These are phyloP conservation scores for Melampsora americana DNA, from an alignment of 1,284 basidiomycete genomes.

Conservation along the genomic window DNA sequence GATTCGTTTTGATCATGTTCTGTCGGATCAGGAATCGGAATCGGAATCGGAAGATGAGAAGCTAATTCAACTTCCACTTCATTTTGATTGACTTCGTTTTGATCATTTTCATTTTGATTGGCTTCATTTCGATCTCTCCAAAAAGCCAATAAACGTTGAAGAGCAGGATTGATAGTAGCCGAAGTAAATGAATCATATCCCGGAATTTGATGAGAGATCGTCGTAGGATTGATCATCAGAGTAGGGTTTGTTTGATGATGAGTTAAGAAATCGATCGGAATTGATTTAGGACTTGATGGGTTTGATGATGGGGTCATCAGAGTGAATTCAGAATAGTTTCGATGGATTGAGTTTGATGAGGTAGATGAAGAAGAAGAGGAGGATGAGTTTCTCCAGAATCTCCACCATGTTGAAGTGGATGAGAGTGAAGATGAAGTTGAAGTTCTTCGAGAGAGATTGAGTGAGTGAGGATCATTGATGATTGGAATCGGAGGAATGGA, in stretches of 20 bases:
- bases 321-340: slow-evolving; percentile 24
- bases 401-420: slow-evolving; percentile 24
- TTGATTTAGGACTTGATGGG: background rate
- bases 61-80: too few relatives aligned
- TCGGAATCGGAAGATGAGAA: background rate
- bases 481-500: background rate
- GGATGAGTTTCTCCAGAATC: slow-evolving; percentile 20
- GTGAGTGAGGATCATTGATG: background rate
- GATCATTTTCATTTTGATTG: slow-evolving; percentile 5
- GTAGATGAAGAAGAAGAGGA: background rate
- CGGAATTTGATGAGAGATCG: background rate
- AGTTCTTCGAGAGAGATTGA: background rate
- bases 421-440: slow-evolving; percentile 6
- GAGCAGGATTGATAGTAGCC: slow-evolving; percentile 1
- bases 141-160: slow-evolving; percentile 30
- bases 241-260: background rate
- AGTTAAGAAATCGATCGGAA: background rate
- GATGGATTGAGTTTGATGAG: background rate
- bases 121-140: slow-evolving; percentile 17
- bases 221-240: background rate
- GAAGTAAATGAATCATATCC: slow-evolving; percentile 36
- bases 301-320: slow-evolving; percentile 16
- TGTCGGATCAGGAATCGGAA: background rate
- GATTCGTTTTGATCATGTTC: background rate
- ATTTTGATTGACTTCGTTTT: background rate